Percentiles rank a stretch among this genome's conserved stretches.
These are phyloP conservation scores for Huntiella abstrusa DNA, from an alignment of 2,329 filamentous ascomycete species.

Conservation along the genomic window DNA sequence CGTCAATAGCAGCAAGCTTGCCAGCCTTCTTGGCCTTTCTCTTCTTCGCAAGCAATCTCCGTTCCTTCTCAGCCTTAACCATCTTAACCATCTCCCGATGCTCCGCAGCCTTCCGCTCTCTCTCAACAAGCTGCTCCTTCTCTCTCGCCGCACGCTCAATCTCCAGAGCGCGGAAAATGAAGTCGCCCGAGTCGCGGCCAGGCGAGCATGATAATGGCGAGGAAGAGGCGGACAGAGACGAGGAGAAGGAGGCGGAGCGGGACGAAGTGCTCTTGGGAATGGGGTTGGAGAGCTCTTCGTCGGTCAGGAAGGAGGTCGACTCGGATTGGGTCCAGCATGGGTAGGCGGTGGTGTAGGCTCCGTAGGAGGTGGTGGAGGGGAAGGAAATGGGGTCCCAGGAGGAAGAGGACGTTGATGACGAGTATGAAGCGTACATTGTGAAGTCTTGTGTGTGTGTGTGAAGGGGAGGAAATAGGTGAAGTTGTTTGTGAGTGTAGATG, in stretches of 20 bases:
- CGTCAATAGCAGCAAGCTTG: constrained; percentile 31
- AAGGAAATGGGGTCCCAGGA: constrained; percentile 25
- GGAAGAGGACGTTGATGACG: constrained; percentile 32
- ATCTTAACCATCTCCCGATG: constrained; percentile 34
- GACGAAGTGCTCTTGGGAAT: background rate
- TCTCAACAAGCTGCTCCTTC: constrained; percentile 17
- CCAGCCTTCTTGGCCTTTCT: constrained; percentile 21
- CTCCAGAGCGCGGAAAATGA: background rate
- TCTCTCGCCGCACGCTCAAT: constrained; percentile 6
- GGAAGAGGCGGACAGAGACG: constrained; percentile 2
- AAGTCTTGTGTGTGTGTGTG: constrained; percentile 6
- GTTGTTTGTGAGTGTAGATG: background rate
- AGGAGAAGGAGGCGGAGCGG: background rate
- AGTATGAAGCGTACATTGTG: constrained; percentile 31
- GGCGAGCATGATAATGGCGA: constrained; percentile 1
- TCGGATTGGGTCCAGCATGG: constrained; percentile 39
- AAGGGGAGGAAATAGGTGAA: background rate
- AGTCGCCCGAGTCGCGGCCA: background rate
- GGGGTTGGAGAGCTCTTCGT: constrained; percentile 13
- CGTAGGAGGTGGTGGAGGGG: constrained; percentile 26
- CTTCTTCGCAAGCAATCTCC: constrained; percentile 25
- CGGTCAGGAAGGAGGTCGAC: constrained; percentile 19
- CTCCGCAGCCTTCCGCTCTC: constrained; percentile 29
- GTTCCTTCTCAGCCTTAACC: constrained; percentile 35
- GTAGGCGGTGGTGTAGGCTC: constrained; percentile 29